Evolutionary conservation across 768 basidiomycete species (phyloP), one percentile per base, ranked within the genome.

Genomic region (Rhizopogon vinicolor): DNA sequence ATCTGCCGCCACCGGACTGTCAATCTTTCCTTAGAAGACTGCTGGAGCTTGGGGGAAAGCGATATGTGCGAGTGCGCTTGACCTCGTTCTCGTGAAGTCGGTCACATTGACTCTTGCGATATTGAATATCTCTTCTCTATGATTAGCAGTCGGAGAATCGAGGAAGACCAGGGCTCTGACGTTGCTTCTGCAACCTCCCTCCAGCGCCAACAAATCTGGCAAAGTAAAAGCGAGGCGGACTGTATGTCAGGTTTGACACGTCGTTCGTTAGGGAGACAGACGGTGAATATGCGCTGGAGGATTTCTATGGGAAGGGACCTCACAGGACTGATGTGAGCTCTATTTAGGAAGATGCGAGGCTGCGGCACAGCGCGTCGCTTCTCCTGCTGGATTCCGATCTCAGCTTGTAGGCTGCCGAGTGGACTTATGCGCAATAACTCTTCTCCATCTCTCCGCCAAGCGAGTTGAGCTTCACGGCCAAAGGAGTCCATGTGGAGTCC

Each of bases 81-180:
- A 33, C 10, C 33, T 33, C 9, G 33, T 33, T 10, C 33, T 33
- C 2, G 33, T 33, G 33, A 33, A 33, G 8, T 33, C 33, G 10
- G 7, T 33, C 9, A 33, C 33, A 3, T 8, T 33, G 33, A 33
- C 33, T 33, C 9, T 8, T 8, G 9, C 33, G 1, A 33, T 33
- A 10, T 33, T 33, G 33, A 33, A 33, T 33, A 33, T 33, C 10
- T 33, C 10, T 33, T 33, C 33, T 9, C 33, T 8, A 10, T 33
- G 8, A 1, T 8, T 3, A 9, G 8, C 33, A 33, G 33, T 33
- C 10, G 33, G n/a, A n/a, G n/a, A n/a, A n/a, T n/a, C n/a, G n/a
- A n/a, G n/a, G n/a, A n/a, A n/a, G 68, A 59, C 71, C 71, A 72
- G 1, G 74, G 53, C 51, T 70, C 66, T 4, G 72, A 66, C 3